Percentiles rank a stretch among this genome's conserved stretches.
Conservation (phyloP, 768 basidiomycete genomes). For the Imleria badia region DNA sequence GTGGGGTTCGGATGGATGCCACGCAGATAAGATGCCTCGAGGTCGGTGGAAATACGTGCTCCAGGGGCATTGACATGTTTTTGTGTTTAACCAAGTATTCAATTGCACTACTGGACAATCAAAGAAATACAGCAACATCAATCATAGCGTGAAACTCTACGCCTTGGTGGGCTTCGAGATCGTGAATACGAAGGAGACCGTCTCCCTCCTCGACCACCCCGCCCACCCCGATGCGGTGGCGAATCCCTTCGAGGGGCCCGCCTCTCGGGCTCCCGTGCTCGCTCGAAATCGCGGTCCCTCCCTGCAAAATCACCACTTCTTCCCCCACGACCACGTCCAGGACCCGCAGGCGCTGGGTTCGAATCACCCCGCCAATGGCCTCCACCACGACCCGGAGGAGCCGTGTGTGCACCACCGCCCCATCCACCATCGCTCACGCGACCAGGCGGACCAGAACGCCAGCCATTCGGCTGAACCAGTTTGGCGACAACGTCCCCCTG, state of each 20-base stretch:
- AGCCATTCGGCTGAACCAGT: slow-evolving; percentile 35
- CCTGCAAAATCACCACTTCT: slow-evolving; percentile 33
- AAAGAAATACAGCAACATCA: slow-evolving; percentile 19
- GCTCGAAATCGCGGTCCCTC: slow-evolving; percentile 38
- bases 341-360: slow-evolving; percentile 42
- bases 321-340: slow-evolving; percentile 46
- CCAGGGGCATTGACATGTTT: not conserved
- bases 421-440: slow-evolving; percentile 50
- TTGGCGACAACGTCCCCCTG: slow-evolving; percentile 46
- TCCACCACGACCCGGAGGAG: slow-evolving; percentile 48
- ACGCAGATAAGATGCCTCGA: slow-evolving; percentile 12
- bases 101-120: too few species aligned
- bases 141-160: slow-evolving; percentile 35
- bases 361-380: slow-evolving; percentile 80
- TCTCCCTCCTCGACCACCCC: slow-evolving; percentile 44
- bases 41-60: not conserved
- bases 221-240: slow-evolving; percentile 46
- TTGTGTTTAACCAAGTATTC: too few species aligned
- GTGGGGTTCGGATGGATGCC: not conserved
- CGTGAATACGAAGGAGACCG: slow-evolving; percentile 37
- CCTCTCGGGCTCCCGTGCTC: slow-evolving; percentile 43
- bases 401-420: slow-evolving; percentile 40
- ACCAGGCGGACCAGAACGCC: slow-evolving; percentile 36
- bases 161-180: slow-evolving; percentile 44
- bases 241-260: slow-evolving; percentile 52